phyloP scores from a whole-genome alignment of 306 rosid species.

The Glycine tomentella region DNA sequence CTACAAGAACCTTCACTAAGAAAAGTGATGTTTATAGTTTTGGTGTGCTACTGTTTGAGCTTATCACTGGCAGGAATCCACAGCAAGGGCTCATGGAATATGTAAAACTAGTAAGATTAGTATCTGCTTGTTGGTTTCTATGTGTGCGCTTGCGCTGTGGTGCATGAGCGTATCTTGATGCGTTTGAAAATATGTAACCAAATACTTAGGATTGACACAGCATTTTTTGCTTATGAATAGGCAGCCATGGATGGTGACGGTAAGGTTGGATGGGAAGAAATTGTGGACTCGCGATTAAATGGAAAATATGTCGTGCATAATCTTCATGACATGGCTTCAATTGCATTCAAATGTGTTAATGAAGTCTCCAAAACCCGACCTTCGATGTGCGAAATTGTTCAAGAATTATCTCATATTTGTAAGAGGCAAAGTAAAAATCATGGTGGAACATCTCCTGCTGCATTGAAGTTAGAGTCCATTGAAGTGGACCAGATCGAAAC shows the following conservation, averaged over 20 bases:
- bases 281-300: conserved; percentile 50
- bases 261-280: conserved; percentile 64
- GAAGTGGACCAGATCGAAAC: conserved; percentile 38
- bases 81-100: conserved; percentile 65
- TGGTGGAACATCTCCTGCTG: conserved; percentile 28
- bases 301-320: conserved; percentile 50
- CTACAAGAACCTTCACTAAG: conserved; percentile 58
- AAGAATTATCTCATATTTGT: conserved; percentile 45
- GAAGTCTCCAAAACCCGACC: conserved; percentile 49
- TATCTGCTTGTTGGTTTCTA: neutral
- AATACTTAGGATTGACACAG: conserved; percentile 11
- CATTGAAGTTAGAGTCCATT: conserved; percentile 26
- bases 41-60: conserved; percentile 65
- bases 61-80: conserved; percentile 57
- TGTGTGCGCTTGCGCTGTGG: neutral
- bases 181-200: neutral
- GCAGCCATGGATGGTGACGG: conserved; percentile 57
- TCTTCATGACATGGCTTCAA: conserved; percentile 53
- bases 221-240: conserved; percentile 43
- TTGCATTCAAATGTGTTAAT: conserved; percentile 55
- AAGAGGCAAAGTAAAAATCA: conserved; percentile 28
- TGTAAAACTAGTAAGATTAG: conserved; percentile 56
- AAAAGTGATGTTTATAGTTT: conserved; percentile 69
- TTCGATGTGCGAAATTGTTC: conserved; percentile 46
- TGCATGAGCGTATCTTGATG: neutral